Evolutionary conservation across 192 early-diverging fungal species (phyloP).

Genomic region (Radiomyces spectabilis): DNA sequence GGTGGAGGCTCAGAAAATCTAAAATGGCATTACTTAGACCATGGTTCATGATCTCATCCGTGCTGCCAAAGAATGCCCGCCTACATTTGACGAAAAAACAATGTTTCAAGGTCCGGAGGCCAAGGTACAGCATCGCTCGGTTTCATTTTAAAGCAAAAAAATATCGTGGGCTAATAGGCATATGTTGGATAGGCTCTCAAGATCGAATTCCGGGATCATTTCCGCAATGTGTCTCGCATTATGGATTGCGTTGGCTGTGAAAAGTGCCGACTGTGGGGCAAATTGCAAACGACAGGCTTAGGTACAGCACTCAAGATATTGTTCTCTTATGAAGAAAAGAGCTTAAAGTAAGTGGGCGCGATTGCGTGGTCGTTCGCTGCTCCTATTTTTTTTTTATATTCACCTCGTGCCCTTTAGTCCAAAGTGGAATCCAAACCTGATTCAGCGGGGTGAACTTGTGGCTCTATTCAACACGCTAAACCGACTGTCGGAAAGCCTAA

Average conservation of each 20-base stretch:
- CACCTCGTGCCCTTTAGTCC: conserved; percentile 34
- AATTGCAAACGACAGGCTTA: conserved; percentile 90
- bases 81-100: conserved; percentile 85
- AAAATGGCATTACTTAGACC: conserved; percentile 29
- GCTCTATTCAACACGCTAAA: conserved; percentile 86
- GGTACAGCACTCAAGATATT: conserved; percentile 94
- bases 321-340: conserved; percentile 82
- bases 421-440: conserved; percentile 40
- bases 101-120: conserved; percentile 72
- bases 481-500: conserved; percentile 80
- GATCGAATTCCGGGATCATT: conserved; percentile 82
- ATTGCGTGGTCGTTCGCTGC: no score
- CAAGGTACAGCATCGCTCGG: conserved; percentile 10
- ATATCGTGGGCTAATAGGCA: no score
- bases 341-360: conserved; percentile 35
- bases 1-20: no score
- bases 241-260: conserved; percentile 99
- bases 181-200: conserved; percentile 57
- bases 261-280: conserved; percentile 98
- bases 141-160: no score
- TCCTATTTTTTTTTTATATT: no score
- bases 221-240: conserved; percentile 93
- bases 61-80: conserved; percentile 52
- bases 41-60: conserved; percentile 55
- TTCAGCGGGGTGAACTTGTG: conserved; percentile 81